A percentile compares a stretch with the other conserved stretches of the same genome.
Evolutionary conservation across 176 grass and related monocot genomes (phyloP).

Genomic region (Carex pumila): DNA sequence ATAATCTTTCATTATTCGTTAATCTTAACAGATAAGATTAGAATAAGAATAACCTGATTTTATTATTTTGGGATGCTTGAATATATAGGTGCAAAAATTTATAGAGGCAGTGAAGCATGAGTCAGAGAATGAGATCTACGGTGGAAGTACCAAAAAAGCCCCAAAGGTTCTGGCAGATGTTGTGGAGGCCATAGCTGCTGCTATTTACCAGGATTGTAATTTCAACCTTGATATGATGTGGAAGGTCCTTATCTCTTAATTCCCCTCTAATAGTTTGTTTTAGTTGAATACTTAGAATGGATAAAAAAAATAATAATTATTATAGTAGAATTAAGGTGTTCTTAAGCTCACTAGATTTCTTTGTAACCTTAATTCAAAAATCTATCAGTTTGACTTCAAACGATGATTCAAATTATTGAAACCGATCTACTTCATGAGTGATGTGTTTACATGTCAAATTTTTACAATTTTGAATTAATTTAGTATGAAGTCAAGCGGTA

Average conservation of each 20-base stretch:
- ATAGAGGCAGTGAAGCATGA: constrained; percentile 38
- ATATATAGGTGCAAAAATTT: constrained; percentile 52
- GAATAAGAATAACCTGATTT: background rate
- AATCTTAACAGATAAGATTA: background rate
- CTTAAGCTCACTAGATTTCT: no score
- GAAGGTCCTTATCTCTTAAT: constrained; percentile 39
- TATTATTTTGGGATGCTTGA: background rate
- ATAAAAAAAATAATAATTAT: background rate
- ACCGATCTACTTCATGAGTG: no score
- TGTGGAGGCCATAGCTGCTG: constrained; percentile 54
- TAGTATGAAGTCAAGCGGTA: no score
- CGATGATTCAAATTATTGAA: no score
- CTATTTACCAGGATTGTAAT: constrained; percentile 69
- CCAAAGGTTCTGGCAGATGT: constrained; percentile 77
- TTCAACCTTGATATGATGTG: constrained; percentile 49
- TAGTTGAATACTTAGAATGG: background rate
- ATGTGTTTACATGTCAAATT: no score
- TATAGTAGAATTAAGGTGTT: no score
- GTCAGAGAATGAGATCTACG: constrained; percentile 26
- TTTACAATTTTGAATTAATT: no score
- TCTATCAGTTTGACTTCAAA: no score
- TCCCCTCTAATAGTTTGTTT: background rate
- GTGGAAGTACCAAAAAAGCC: constrained; percentile 44
- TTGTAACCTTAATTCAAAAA: no score
- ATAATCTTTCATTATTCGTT: no score